phyloP scores from a whole-genome alignment of 805 yeast genomes.

The Starmerella floris region DNA sequence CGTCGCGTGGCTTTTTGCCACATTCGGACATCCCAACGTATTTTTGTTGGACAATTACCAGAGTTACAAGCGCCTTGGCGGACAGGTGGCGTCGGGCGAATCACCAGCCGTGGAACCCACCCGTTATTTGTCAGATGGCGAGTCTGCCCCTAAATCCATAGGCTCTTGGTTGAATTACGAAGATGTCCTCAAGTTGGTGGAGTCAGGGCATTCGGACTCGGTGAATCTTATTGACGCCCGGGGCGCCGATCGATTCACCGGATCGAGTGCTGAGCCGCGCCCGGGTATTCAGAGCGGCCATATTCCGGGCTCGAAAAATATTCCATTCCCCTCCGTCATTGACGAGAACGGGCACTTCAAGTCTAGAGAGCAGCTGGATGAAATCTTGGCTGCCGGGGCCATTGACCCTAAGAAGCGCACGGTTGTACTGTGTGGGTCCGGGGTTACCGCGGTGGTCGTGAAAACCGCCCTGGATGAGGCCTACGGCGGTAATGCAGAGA shows the following conservation, averaged over 20 bases:
- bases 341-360: conserved; percentile 36
- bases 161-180: conserved; percentile 39
- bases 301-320: conserved; percentile 61
- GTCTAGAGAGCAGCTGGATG: conserved; percentile 34
- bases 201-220: conserved; percentile 28
- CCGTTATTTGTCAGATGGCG: conserved; percentile 20
- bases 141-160: conserved; percentile 16
- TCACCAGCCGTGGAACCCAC: conserved; percentile 12
- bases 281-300: conserved; percentile 84
- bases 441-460: conserved; percentile 84
- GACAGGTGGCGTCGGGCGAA: conserved; percentile 33
- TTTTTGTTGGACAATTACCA: conserved; percentile 58
- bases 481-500: conserved; percentile 36
- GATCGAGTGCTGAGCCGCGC: conserved; percentile 77
- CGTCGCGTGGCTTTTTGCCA: conserved; percentile 77
- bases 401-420: conserved; percentile 42
- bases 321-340: conserved; percentile 60
- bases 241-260: conserved; percentile 57
- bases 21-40: conserved; percentile 64
- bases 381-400: conserved; percentile 35
- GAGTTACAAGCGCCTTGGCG: conserved; percentile 36
- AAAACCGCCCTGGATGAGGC: conserved; percentile 54
- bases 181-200: conserved; percentile 47
- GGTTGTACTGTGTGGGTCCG: conserved; percentile 88
- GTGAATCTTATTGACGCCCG: conserved; percentile 72